These are phyloP conservation scores for Talaromyces sp. DNA, from an alignment of 2,329 filamentous ascomycete species.

Conservation along the genomic window DNA sequence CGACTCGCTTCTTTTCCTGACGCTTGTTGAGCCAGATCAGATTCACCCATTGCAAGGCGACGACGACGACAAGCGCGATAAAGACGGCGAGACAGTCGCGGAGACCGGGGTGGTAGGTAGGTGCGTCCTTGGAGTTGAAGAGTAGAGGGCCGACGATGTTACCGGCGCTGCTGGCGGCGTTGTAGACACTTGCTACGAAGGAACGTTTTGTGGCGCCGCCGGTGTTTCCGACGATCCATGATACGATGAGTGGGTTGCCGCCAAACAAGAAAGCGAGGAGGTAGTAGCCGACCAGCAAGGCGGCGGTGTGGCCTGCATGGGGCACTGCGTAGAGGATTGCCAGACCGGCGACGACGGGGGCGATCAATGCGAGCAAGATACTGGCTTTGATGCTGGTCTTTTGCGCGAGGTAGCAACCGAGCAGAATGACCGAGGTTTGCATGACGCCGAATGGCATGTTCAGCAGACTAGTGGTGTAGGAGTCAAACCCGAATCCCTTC, in stretches of 20 bases:
- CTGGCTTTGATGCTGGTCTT: conserved; percentile 57
- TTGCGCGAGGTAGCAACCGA: conserved; percentile 59
- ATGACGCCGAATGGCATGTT: conserved; percentile 67
- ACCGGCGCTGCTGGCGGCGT: conserved; percentile 60
- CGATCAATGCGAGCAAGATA: conserved; percentile 54
- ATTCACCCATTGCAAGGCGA: conserved; percentile 56
- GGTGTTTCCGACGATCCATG: conserved; percentile 69
- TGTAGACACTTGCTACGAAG: conserved; percentile 63
- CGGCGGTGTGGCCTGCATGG: conserved; percentile 41
- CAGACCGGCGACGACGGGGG: conserved; percentile 59
- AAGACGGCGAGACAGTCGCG: conserved; percentile 49
- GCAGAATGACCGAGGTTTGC: conserved; percentile 60
- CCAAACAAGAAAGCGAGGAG: conserved; percentile 66
- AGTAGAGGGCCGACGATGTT: conserved; percentile 68
- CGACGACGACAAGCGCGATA: conserved; percentile 53
- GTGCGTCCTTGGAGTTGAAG: conserved; percentile 59
- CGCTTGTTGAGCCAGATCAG: conserved; percentile 55
- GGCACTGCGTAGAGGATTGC: conserved; percentile 57
- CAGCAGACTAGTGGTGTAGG: conserved; percentile 58
- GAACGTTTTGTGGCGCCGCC: conserved; percentile 68
- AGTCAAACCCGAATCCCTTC: conserved; percentile 59
- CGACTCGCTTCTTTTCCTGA: conserved; percentile 56
- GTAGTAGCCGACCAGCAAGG: conserved; percentile 62
- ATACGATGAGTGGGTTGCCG: conserved; percentile 64
- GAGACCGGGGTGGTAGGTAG: conserved; percentile 59